Evolutionary conservation across 2,329 filamentous ascomycete genomes (phyloP).

Genomic region (Botrytis squamosa): DNA sequence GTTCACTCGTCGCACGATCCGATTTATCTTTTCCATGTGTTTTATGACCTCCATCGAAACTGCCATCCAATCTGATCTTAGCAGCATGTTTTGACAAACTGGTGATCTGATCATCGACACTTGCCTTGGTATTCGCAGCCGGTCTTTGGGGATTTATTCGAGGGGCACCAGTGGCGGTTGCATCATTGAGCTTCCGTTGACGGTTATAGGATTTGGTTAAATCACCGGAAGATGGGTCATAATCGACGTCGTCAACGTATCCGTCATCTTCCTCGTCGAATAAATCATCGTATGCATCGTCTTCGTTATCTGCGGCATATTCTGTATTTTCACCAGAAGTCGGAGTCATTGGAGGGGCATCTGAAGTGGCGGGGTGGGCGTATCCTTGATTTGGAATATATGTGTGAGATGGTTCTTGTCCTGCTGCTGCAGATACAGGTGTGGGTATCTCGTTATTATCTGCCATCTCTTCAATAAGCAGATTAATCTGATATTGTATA

Average conservation of each 20-base stretch:
- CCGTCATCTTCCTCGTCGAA: slow-evolving; percentile 63
- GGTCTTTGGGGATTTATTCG: slow-evolving; percentile 78
- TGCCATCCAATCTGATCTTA: slow-evolving; percentile 76
- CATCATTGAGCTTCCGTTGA: slow-evolving; percentile 65
- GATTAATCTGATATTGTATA: background rate
- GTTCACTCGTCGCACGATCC: slow-evolving; percentile 89
- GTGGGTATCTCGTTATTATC: slow-evolving; percentile 23
- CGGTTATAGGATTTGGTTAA: slow-evolving; percentile 84
- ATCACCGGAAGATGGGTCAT: slow-evolving; percentile 60
- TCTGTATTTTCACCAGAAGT: slow-evolving; percentile 36
- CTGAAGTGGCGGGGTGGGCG: slow-evolving; percentile 41
- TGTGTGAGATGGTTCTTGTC: slow-evolving; percentile 46
- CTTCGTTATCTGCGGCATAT: slow-evolving; percentile 41
- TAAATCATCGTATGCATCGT: slow-evolving; percentile 47
- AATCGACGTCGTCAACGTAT: slow-evolving; percentile 55
- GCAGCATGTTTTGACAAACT: slow-evolving; percentile 80
- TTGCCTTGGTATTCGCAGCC: slow-evolving; percentile 73
- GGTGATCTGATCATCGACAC: slow-evolving; percentile 83
- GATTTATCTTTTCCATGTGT: slow-evolving; percentile 76
- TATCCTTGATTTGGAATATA: slow-evolving; percentile 52
- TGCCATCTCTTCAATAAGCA: slow-evolving; percentile 25
- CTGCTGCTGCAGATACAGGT: slow-evolving; percentile 40
- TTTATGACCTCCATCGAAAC: slow-evolving; percentile 51
- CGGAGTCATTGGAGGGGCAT: slow-evolving; percentile 38
- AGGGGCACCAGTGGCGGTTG: slow-evolving; percentile 48